Percentiles rank a stretch among this genome's conserved stretches.
These are phyloP conservation scores for Moesziomyces parantarcticus DNA, from an alignment of 1,284 basidiomycete species.

Conservation along the genomic window DNA sequence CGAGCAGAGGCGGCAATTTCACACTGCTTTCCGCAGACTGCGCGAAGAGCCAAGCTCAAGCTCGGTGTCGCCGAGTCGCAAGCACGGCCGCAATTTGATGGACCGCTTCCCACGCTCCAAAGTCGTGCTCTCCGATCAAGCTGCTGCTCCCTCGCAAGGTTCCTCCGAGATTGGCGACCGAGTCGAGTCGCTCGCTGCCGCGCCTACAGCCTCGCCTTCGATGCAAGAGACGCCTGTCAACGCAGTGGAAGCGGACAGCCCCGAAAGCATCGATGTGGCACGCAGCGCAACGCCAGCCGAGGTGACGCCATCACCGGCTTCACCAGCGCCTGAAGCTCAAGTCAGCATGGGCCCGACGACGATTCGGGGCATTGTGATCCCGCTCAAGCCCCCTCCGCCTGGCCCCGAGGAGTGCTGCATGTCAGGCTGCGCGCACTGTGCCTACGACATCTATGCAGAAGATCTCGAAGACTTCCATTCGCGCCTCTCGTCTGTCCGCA, in stretches of 20 bases:
- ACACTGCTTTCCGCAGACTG: slow-evolving; percentile 18
- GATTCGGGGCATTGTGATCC: slow-evolving; percentile 51
- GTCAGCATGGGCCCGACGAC: slow-evolving; percentile 19
- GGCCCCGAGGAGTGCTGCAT: slow-evolving; percentile 79
- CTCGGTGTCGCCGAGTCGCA: background rate
- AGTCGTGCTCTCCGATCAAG: slow-evolving; percentile 15
- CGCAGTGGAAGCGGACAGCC: slow-evolving; percentile 76
- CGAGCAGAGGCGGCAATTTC: slow-evolving; percentile 34
- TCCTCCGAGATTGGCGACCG: slow-evolving; percentile 14
- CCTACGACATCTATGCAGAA: slow-evolving; percentile 86
- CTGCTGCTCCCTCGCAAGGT: background rate
- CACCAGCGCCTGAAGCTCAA: background rate
- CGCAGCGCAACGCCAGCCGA: slow-evolving; percentile 16
- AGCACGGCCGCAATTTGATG: slow-evolving; percentile 34
- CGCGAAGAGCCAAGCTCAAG: slow-evolving; percentile 1
- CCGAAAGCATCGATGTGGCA: slow-evolving; percentile 73
- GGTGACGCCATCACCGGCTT: slow-evolving; percentile 1
- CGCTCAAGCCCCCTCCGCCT: slow-evolving; percentile 58
- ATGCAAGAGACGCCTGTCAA: slow-evolving; percentile 83
- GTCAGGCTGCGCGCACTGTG: slow-evolving; percentile 88
- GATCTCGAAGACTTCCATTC: slow-evolving; percentile 76
- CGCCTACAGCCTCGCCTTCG: slow-evolving; percentile 66
- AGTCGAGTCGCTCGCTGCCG: slow-evolving; percentile 32
- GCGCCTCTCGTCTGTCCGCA: slow-evolving; percentile 72
- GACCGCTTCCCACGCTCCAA: slow-evolving; percentile 43